Base-by-base conservation (phyloP, 164 flowering plant genomes). In the Vitis cinerea region DNA sequence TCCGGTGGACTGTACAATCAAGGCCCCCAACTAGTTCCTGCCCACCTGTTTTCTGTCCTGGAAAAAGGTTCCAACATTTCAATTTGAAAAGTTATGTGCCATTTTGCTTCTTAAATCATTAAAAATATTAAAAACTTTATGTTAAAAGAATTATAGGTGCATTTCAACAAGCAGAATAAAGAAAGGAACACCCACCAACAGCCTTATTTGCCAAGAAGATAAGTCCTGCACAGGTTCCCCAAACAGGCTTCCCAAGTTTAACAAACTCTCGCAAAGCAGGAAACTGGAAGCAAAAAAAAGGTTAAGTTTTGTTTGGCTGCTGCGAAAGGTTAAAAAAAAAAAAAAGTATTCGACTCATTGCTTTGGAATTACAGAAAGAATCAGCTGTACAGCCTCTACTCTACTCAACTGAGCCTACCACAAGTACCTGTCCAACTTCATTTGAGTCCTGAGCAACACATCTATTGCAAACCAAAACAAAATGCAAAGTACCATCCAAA, bases 151-250 rank as follows among this genome's bases (percentile, higher is more conserved):
- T n/a, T 17, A 19, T 3, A 10, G 37, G 16, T 7, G 10, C 51
- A 52, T 17, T 27, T 11, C 63, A n/a, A 37, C 47, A 17, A 10
- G 52, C 11, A 55, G 16, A 13, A 19, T 13, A 15, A 63, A 44
- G 23, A 54, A 23, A 50, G 50, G 44, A 64, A 73, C 62, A 72
- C 87, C 37, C 62, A 93, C 98, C 98, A 72, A 77, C 63, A 8
- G 90, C 98, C 77, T 77, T 93, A 78, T 95, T 60, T 8, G 98
- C 96, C 85, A 91, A 81, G 83, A 95, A 95, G 63, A 93, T 95
- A 67, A 95, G 94, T 59, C 98, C 97, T 61, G 99, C 99, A 83
- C 99, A 93, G 11, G 99, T 95, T 49, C 99, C 99, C 98, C 98
- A 95, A 59, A 93, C 98, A 63, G 99, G 97, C 71, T 93, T 95